These are phyloP conservation scores for Aeschynomene evenia DNA, from an alignment of 306 rosid genomes.

Conservation along the genomic window DNA sequence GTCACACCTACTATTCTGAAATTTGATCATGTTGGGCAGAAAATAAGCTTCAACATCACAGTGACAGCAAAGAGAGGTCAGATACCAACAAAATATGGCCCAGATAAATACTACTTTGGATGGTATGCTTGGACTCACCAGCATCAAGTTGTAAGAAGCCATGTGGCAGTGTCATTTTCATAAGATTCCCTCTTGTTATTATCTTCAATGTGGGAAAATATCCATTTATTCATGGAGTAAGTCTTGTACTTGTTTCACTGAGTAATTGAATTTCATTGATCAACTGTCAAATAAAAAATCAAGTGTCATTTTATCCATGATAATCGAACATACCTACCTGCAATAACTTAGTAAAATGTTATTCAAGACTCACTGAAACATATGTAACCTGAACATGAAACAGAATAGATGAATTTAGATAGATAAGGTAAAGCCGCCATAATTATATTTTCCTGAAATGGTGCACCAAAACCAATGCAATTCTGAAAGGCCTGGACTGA, in stretches of 20 bases:
- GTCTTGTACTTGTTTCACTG: too few relatives aligned
- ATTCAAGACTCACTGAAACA: background rate
- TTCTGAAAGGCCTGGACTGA: background rate
- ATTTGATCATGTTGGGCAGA: constrained; percentile 61
- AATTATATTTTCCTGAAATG: background rate
- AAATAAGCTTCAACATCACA: constrained; percentile 55
- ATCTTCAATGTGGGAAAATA: background rate
- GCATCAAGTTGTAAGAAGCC: constrained; percentile 55
- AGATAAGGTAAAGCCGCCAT: background rate
- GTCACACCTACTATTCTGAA: constrained; percentile 58
- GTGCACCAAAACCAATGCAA: background rate
- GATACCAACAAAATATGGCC: constrained; percentile 11
- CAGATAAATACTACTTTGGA: constrained; percentile 59
- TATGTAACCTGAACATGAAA: background rate
- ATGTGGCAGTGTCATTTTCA: constrained; percentile 66
- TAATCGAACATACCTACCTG: too few relatives aligned
- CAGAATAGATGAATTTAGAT: background rate
- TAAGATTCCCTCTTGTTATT: background rate
- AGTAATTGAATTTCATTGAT: too few relatives aligned
- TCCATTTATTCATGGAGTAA: too few relatives aligned
- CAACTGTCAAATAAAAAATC: too few relatives aligned
- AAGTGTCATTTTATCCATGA: too few relatives aligned
- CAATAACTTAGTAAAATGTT: background rate
- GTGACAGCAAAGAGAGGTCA: constrained; percentile 38
- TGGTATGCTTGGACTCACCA: constrained; percentile 67